Evolutionary conservation across 2,329 filamentous ascomycete genomes (phyloP), one percentile per base, ranked within the genome.

Genomic region (Beauveria brongniartii): DNA sequence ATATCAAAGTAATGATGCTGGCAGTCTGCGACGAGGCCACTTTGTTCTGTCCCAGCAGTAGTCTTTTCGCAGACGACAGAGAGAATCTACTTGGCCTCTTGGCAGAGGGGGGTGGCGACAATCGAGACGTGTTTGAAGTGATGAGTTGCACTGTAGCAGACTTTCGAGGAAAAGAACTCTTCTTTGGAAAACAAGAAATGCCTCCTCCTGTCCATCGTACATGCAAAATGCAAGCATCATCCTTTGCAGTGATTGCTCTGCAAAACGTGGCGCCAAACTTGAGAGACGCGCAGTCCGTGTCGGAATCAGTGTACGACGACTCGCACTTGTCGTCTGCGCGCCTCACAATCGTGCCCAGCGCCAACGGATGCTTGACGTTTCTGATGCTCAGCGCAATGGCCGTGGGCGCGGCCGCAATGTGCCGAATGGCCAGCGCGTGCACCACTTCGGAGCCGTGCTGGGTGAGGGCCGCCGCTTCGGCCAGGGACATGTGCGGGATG

Each of bases 361-460:
- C 89, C 43, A 84, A 82, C 0, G 90, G 89, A 70, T 93, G 93
- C 78, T 91, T 92, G 71, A 94, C 91, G 70, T 94, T 94, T 79
- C 93, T 93, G 76, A 94, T 93, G 65, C 90, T 87, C 69, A 94
- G 92, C 18, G 87, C 89, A 68, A 94, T 94, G 54, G 87, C 86
- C 1, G 85, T 84, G n/a, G 79, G 75, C 18, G 90, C 90, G 68
- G 90, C 89, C 71, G 93, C 92, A 65, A 88, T 85, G 75, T 97
- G 94, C 76, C 97, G 92, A 92, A 99, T 97, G 68, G 94, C 97
- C 71, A 97, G 89, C 65, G 96, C 93, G 72, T 99, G 94, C 67
- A 99, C 97, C 70, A 99, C 94, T 74, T 99, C 94, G 63, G 92
- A 92, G 63, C 90, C 90, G 72, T 93, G 93, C 69, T 92, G 93